Base-by-base conservation (phyloP, 2,329 filamentous ascomycete genomes). In the Stagonosporopsis chrysanthemi region DNA sequence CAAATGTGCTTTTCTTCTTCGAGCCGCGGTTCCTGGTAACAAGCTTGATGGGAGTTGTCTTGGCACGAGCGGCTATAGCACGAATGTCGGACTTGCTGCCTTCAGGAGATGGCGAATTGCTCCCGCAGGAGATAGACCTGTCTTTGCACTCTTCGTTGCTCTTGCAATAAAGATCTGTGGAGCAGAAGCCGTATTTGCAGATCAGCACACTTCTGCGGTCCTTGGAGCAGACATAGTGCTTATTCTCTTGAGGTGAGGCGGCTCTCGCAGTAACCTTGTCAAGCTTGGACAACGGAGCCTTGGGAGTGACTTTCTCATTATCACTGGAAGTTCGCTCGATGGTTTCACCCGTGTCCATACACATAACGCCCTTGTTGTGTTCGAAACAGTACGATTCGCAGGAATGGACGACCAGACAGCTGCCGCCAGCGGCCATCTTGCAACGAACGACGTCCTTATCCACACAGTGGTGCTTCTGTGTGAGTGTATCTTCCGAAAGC, bases 161-260 rank as follows among this genome's bases (percentile, higher is more conserved):
- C 14, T 19, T 39, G 41, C 56, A 58, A 19, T 58, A 58, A 12
- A 50, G 9, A 35, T 50, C 56, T 6, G 35, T 54, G 8, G 49
- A 54, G 17, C 56, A 58, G 41, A 58, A 58, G 23, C 45, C 50
- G 22, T 46, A 58, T 12, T 6, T 53, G 41, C 56, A 58, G 28
- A 53, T 50, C 26, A 58, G 35, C 24, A 58, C 45, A 23, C 56
- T 29, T 4, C 39, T 41, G 14, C 35, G 45, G 15, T 58, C 45
- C 22, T 43, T 36, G 35, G 50, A 58, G 22, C 56, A 58, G 7
- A 17, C 24, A 11, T 54, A 50, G 11, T 54, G 33, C 41, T 49
- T 44, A 29, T 53, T 24, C n/a, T 45, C 40, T 29, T 54, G 31
- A 35, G 49, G 36, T 23, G 40, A 42, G n/a, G 45, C n/a, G 26